phyloP scores from a whole-genome alignment of 2,329 filamentous ascomycete species.

The Gremmenia infestans region DNA sequence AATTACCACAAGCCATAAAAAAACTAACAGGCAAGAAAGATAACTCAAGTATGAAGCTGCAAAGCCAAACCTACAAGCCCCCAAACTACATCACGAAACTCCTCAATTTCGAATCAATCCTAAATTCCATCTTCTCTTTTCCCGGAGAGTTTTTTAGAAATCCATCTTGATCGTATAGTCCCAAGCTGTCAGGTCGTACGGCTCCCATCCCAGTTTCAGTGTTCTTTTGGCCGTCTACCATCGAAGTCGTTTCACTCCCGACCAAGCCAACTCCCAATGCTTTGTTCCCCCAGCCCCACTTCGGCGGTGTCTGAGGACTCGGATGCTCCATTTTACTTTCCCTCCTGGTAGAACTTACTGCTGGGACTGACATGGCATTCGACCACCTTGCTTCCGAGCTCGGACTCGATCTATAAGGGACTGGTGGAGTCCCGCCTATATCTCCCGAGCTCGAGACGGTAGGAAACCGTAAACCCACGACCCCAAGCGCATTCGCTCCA shows the following conservation, averaged over 20 bases:
- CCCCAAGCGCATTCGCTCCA: not conserved
- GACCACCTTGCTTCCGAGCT: conserved; percentile 12
- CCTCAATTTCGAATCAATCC: not conserved
- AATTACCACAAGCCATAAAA: no score
- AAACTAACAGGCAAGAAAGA: no score
- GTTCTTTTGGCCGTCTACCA: not conserved
- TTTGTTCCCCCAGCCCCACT: conserved; percentile 7
- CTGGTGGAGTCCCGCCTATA: not conserved
- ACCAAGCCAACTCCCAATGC: not conserved
- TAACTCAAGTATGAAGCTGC: no score
- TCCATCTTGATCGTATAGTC: conserved; percentile 24
- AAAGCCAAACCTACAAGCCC: no score
- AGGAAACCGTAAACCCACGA: conserved; percentile 3
- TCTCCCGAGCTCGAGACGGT: conserved; percentile 1
- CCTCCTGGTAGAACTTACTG: conserved; percentile 3
- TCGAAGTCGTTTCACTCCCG: not conserved
- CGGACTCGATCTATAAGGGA: not conserved
- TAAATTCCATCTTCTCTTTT: not conserved
- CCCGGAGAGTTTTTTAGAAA: conserved; percentile 22
- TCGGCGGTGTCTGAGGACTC: conserved; percentile 17
- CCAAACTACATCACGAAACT: no score
- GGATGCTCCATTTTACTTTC: conserved; percentile 24
- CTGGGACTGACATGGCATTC: conserved; percentile 16
- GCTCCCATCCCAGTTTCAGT: not conserved
- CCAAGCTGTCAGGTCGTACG: conserved; percentile 13